These are phyloP conservation scores for Lactarius deliciosus DNA, from an alignment of 768 basidiomycete species.

Conservation along the genomic window DNA sequence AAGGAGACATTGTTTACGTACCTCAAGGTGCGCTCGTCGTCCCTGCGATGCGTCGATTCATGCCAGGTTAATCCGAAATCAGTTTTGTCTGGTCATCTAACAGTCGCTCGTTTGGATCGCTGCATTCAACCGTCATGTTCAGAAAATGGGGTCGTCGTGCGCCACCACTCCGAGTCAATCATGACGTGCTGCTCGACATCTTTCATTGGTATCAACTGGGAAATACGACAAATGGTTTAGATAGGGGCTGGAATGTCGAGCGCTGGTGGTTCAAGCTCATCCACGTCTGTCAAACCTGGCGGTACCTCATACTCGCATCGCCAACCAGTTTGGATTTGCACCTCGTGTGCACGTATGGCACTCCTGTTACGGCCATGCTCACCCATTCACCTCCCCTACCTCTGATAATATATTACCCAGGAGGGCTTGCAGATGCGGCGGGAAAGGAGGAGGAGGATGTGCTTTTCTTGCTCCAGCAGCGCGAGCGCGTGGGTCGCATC, in stretches of 20 bases:
- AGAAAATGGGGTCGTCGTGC: too few species aligned
- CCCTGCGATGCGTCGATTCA: too few species aligned
- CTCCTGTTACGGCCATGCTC: slow-evolving; percentile 3
- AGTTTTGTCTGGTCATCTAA: too few species aligned
- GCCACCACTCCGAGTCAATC: neutral
- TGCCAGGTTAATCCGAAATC: too few species aligned
- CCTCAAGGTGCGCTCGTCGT: too few species aligned
- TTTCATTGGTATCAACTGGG: slow-evolving; percentile 2
- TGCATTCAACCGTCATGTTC: too few species aligned
- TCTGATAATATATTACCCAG: slow-evolving; percentile 7
- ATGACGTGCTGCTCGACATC: slow-evolving; percentile 1
- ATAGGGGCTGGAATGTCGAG: neutral
- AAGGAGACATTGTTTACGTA: too few species aligned
- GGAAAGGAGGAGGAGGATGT: neutral
- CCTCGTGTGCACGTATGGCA: slow-evolving; percentile 11
- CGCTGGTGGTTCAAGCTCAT: too few species aligned
- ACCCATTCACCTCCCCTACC: slow-evolving; percentile 3
- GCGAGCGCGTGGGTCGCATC: slow-evolving; percentile 12
- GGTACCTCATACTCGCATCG: neutral
- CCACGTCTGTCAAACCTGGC: neutral
- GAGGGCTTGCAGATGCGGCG: neutral
- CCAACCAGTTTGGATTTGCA: slow-evolving; percentile 2
- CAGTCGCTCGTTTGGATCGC: too few species aligned
- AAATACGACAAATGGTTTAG: neutral
- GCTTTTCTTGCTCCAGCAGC: neutral